Conservation (phyloP, 148 eudicot genomes). For the Pharnaceum exiguum region DNA sequence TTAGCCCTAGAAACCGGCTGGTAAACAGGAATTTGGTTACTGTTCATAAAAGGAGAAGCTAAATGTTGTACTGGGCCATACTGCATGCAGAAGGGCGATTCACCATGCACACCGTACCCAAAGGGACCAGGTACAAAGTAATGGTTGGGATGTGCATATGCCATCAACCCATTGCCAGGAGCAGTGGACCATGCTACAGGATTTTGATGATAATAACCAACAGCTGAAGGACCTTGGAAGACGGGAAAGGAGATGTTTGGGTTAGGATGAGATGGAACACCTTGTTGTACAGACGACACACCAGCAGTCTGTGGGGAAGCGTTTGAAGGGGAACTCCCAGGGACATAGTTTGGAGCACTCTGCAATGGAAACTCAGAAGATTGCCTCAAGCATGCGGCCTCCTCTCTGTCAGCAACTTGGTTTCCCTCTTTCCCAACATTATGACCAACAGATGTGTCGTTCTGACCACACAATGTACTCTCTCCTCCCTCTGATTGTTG, state of each 20-base stretch:
- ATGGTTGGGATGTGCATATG: slow-evolving; percentile 63
- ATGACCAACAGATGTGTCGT: slow-evolving; percentile 26
- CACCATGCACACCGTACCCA: slow-evolving; percentile 52
- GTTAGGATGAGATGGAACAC: slow-evolving; percentile 49
- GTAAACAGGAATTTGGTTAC: slow-evolving; percentile 54
- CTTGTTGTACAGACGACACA: slow-evolving; percentile 34
- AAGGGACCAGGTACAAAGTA: slow-evolving; percentile 53
- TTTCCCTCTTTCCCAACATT: slow-evolving; percentile 30
- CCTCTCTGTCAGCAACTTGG: slow-evolving; percentile 15
- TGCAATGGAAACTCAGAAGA: slow-evolving; percentile 20
- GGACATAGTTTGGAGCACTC: slow-evolving; percentile 9
- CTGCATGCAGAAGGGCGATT: slow-evolving; percentile 54
- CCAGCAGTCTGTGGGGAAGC: slow-evolving; percentile 19
- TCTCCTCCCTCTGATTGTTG: slow-evolving; percentile 63
- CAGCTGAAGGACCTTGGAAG: slow-evolving; percentile 58
- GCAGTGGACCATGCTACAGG: slow-evolving; percentile 70
- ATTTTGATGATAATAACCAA: slow-evolving; percentile 74
- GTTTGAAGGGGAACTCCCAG: slow-evolving; percentile 26
- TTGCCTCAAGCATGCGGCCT: slow-evolving; percentile 19
- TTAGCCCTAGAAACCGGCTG: slow-evolving; percentile 47
- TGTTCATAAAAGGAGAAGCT: slow-evolving; percentile 47
- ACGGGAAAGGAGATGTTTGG: slow-evolving; percentile 56
- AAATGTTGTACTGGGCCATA: slow-evolving; percentile 65
- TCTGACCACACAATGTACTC: slow-evolving; percentile 29
- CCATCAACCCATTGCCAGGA: slow-evolving; percentile 59